These are phyloP conservation scores for Coemansia sp. DNA, from an alignment of 192 early-diverging fungal genomes.

Conservation along the genomic window DNA sequence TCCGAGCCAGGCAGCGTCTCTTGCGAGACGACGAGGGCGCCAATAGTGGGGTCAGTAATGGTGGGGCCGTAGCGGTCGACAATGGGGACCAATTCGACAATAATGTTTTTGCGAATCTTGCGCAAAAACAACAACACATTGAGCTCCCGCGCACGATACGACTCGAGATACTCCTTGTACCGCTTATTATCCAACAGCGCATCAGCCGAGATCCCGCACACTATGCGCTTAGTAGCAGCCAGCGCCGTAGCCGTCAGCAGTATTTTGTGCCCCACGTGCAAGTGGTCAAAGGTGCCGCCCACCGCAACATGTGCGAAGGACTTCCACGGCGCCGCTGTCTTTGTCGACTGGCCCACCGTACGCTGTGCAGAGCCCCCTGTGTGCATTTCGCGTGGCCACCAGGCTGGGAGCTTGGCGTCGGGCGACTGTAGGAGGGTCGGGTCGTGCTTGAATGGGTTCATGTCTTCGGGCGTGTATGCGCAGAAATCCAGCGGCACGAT, in stretches of 20 bases:
- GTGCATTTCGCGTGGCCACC: conserved; percentile 42
- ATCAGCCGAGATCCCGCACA: conserved; percentile 72
- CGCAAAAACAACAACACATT: conserved; percentile 64
- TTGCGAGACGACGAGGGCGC: conserved; percentile 77
- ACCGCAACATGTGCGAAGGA: conserved; percentile 52
- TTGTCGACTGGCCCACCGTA: not conserved
- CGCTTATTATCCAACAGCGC: conserved; percentile 70
- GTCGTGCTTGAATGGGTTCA: conserved; percentile 20
- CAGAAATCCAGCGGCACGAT: conserved; percentile 47
- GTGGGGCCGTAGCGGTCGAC: conserved; percentile 88
- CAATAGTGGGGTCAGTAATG: conserved; percentile 63
- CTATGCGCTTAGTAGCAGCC: conserved; percentile 62
- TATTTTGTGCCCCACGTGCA: conserved; percentile 94
- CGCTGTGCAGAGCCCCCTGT: not conserved
- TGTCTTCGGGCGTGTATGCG: conserved; percentile 39
- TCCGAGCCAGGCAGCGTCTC: conserved; percentile 78
- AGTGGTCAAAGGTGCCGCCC: conserved; percentile 97
- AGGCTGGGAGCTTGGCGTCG: conserved; percentile 24
- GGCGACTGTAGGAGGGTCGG: conserved; percentile 8
- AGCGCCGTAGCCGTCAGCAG: conserved; percentile 79
- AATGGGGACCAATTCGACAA: conserved; percentile 65
- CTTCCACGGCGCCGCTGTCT: conserved; percentile 24
- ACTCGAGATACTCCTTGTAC: conserved; percentile 64
- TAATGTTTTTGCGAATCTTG: conserved; percentile 40
- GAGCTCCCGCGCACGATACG: conserved; percentile 60